Evolutionary conservation across 2,329 filamentous ascomycete genomes (phyloP), one percentile per base, ranked within the genome.

Genomic region (Amauroascus verrucosus): DNA sequence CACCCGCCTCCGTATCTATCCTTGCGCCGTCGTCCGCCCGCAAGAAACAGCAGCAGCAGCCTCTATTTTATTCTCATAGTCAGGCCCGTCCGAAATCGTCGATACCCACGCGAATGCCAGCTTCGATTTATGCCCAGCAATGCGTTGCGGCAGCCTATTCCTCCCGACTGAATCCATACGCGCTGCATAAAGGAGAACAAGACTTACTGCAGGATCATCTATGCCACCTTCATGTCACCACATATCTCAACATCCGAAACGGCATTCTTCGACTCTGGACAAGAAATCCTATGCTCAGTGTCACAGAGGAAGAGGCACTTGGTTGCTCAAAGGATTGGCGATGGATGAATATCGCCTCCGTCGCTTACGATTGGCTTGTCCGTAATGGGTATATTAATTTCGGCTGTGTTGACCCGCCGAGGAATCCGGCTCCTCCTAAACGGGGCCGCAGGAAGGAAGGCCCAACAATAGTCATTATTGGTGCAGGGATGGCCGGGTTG

Each of bases 351-450:
- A 80, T 91, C 44, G 90, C 93, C 8, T 87, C 83, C 59, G 78
- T 96, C 53, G 93, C 89, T 59, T 94, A 93, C 65, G 83, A 95
- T 67, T 98, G 91, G 91, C 79, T 98, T 16, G 77, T 90, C 53
- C 84, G 91, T 56, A 82, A 86, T 59, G 93, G 93, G 18, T 95
- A 95, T 67, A 95, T 98, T 73, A 98, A 98, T 68, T 96, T 89
- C 67, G 93, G 94, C 14, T 97, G 93, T 67, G 79, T 93, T 2
- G 81, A 89, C 63, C 72, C 89, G n/a, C 79, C 80, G 33, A 66
- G 71, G 44, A 74, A 68, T 49, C 59, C 53, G 45, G 63, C 62
- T 64, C 59, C 68, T 61, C 58, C 62, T 57, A 65, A 68, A 60
- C 63, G 76, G 65, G 65, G 64, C 60, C 59, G 74, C 60, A 62